Conservation (phyloP, 306 rosid genomes). For the Herpetospermum pedunculosum region DNA sequence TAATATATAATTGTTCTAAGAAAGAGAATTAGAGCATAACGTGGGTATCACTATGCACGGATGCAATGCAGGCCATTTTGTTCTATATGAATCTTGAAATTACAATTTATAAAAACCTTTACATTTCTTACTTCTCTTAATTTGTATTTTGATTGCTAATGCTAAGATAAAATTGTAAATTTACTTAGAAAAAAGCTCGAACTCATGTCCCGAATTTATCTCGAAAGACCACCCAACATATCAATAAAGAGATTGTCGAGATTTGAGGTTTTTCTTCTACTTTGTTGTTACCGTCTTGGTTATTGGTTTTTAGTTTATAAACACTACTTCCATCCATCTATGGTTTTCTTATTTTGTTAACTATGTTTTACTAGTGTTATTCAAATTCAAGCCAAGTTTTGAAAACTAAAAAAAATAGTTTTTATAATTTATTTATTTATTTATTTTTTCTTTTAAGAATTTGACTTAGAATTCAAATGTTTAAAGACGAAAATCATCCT, state of each 20-base stretch:
- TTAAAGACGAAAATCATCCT: no score
- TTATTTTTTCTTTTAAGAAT: no score
- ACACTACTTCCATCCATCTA: no score
- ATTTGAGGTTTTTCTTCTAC: no score
- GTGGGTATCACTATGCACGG: slow-evolving; percentile 3
- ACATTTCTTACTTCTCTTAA: not conserved
- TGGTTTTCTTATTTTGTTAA: no score
- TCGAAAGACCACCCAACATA: not conserved
- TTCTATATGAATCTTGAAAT: not conserved
- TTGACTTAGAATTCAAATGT: no score
- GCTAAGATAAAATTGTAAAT: not conserved
- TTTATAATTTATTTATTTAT: no score
- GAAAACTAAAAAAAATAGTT: no score
- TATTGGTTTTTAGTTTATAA: no score
- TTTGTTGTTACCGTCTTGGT: no score
- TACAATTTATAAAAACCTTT: not conserved
- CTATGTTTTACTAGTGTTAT: no score
- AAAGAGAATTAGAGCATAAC: not conserved
- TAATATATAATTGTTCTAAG: not conserved
- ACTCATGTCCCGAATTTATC: not conserved
- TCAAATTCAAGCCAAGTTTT: no score
- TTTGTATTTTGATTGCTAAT: not conserved
- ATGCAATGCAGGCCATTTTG: not conserved
- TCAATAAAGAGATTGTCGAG: not conserved
- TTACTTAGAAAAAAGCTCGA: not conserved